A percentile compares a stretch with the other conserved stretches of the same genome.
phyloP scores from a whole-genome alignment of 2,329 filamentous ascomycete species.

The Sclerotinia borealis region DNA sequence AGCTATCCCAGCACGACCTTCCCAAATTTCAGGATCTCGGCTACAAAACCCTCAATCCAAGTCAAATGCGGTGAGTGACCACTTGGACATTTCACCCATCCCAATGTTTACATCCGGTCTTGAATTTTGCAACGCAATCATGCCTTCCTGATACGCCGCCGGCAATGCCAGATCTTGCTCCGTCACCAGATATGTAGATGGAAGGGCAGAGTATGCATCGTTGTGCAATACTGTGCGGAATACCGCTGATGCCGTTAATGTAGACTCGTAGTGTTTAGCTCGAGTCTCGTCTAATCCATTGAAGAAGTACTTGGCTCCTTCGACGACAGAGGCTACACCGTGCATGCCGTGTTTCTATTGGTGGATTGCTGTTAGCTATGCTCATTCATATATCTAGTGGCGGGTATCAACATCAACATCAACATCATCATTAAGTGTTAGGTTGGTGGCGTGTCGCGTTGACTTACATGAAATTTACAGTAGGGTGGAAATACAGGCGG shows the following conservation, averaged over 20 bases:
- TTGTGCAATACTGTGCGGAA: constrained; percentile 7
- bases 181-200: constrained; percentile 11
- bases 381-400: background rate
- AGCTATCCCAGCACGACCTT: background rate
- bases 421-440: too few species aligned
- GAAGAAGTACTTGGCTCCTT: constrained; percentile 14
- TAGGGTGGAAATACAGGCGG: background rate
- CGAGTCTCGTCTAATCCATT: constrained; percentile 6
- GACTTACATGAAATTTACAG: constrained; percentile 1
- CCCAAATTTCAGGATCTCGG: background rate
- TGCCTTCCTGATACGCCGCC: constrained; percentile 1
- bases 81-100: background rate
- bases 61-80: constrained; percentile 2
- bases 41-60: background rate
- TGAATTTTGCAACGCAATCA: constrained; percentile 1
- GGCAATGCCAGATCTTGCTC: constrained; percentile 12
- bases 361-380: background rate
- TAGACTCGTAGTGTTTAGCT: constrained; percentile 10
- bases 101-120: background rate
- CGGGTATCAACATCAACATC: background rate
- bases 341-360: constrained; percentile 10
- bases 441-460: background rate
- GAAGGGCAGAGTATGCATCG: constrained; percentile 12
- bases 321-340: constrained; percentile 1
- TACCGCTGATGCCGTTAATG: constrained; percentile 7